These are phyloP conservation scores for Beauveria brongniartii DNA, from an alignment of 2,329 filamentous ascomycete species.

Conservation along the genomic window DNA sequence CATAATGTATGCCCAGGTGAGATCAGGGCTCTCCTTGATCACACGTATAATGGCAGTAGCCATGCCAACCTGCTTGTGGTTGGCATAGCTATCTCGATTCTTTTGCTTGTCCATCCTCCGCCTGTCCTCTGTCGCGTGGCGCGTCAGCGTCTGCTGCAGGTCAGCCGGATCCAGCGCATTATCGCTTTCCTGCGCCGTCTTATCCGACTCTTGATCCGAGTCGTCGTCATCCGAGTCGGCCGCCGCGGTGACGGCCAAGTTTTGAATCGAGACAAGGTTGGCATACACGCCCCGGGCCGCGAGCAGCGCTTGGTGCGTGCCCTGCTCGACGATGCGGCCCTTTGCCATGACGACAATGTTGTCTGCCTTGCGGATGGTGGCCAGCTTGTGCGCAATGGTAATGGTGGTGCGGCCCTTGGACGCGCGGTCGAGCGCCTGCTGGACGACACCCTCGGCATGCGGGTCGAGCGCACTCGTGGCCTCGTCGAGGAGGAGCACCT, in stretches of 20 bases:
- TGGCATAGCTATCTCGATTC: slow-evolving; percentile 30
- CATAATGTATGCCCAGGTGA: slow-evolving; percentile 28
- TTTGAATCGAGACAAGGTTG: slow-evolving; percentile 38
- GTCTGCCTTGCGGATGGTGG: slow-evolving; percentile 24
- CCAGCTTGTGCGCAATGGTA: slow-evolving; percentile 53
- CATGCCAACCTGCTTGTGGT: slow-evolving; percentile 24
- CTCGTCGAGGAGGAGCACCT: slow-evolving; percentile 57
- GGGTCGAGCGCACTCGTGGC: slow-evolving; percentile 49
- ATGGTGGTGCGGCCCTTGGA: slow-evolving; percentile 52
- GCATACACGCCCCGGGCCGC: slow-evolving; percentile 39
- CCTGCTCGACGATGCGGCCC: slow-evolving; percentile 21
- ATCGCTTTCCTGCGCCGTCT: neutral
- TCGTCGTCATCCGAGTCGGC: slow-evolving; percentile 13
- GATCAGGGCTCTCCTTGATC: slow-evolving; percentile 29
- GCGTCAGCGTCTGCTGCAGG: slow-evolving; percentile 23
- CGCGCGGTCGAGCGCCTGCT: slow-evolving; percentile 43
- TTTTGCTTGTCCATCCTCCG: slow-evolving; percentile 24
- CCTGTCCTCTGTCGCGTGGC: slow-evolving; percentile 23
- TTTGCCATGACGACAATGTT: slow-evolving; percentile 24
- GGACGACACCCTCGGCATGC: slow-evolving; percentile 39
- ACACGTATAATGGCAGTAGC: slow-evolving; percentile 24
- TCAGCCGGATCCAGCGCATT: slow-evolving; percentile 14
- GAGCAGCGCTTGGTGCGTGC: slow-evolving; percentile 41
- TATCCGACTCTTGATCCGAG: slow-evolving; percentile 15
- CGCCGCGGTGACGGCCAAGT: slow-evolving; percentile 22